Evolutionary conservation across 805 yeast species (phyloP), one percentile per base, ranked within the genome.

Genomic region (Peterozyma toletana): DNA sequence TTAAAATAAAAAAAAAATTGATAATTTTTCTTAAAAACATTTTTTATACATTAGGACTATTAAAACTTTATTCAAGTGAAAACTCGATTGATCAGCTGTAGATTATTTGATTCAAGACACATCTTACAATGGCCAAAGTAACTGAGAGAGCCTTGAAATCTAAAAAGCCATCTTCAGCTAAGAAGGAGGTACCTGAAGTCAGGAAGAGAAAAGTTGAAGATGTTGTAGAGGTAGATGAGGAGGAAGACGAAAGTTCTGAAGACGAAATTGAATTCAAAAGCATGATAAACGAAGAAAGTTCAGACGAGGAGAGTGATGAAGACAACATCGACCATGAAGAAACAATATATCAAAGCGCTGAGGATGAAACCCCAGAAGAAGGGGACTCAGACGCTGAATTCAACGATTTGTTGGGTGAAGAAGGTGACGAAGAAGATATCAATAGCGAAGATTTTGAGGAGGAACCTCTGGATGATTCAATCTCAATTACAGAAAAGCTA

Each of bases 341-440:
- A 14, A 43, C 46, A 10, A 29, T 43, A 11, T 43, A 35, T 30
- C 37, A 43, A 27, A 43, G 46, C 35, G 46, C 46, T 6, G 40
- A 44, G 13, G 47, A 44, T 1, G 54, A 52, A 15, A 62, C 48
- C 6, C 60, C 47, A 6, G 62, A 62, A 18, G 72, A 63, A 2
- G 68, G 57, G 7, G 82, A 77, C 48, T 71, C 77, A 7, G 88
- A 81, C 49, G 82, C 74, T 5, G 89, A 82, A 53, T 67, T 81
- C 47, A 80, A 83, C 53, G 62, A 66, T 40, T 64, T 83, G n/a
- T 57, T 83, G 36, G 85, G 77, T 7, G 73, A 68, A 47, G 80
- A 75, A 51, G 78, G 71, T 29, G 52, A 55, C 7, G 63, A 55
- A n/a, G 55, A 62, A 30, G 72, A 67, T 37, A 63, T 57, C 11